A percentile compares a stretch with the other conserved stretches of the same genome.
phyloP scores from a whole-genome alignment of 2,329 filamentous ascomycete species.

The Apiospora arundinis region DNA sequence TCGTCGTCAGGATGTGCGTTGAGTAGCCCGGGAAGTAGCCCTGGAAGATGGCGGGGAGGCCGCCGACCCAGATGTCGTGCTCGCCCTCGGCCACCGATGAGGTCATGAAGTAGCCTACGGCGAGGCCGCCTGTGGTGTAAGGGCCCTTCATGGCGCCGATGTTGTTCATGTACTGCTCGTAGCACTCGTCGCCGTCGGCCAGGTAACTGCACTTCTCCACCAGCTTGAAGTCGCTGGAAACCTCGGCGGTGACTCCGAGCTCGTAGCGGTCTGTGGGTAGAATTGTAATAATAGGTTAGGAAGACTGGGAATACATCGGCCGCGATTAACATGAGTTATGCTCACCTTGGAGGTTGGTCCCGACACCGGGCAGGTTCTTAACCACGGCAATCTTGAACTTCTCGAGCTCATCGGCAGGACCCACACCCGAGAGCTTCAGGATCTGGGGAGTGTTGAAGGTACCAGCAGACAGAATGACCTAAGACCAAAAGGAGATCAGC shows the following conservation, averaged over 20 bases:
- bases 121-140: conserved; percentile 53
- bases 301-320: background rate
- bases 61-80: conserved; percentile 41
- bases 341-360: conserved; percentile 60
- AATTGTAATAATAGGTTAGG: background rate
- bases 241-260: conserved; percentile 48
- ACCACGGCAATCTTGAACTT: conserved; percentile 56
- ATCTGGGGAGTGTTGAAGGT: conserved; percentile 54
- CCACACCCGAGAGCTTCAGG: conserved; percentile 54
- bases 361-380: conserved; percentile 66
- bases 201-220: conserved; percentile 40
- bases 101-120: conserved; percentile 47
- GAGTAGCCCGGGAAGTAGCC: conserved; percentile 43
- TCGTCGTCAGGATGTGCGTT: conserved; percentile 33
- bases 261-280: conserved; percentile 52
- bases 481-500: conserved; percentile 26
- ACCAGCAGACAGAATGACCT: conserved; percentile 57
- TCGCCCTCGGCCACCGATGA: conserved; percentile 39
- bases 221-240: conserved; percentile 40
- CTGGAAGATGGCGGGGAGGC: conserved; percentile 39
- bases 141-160: conserved; percentile 28
- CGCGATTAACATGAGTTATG: background rate
- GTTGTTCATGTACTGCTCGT: conserved; percentile 41
- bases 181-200: conserved; percentile 39
- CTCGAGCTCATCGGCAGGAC: conserved; percentile 46